Evolutionary conservation across 1,284 basidiomycete genomes (phyloP).

Genomic region (Cerioporus squamosus): DNA sequence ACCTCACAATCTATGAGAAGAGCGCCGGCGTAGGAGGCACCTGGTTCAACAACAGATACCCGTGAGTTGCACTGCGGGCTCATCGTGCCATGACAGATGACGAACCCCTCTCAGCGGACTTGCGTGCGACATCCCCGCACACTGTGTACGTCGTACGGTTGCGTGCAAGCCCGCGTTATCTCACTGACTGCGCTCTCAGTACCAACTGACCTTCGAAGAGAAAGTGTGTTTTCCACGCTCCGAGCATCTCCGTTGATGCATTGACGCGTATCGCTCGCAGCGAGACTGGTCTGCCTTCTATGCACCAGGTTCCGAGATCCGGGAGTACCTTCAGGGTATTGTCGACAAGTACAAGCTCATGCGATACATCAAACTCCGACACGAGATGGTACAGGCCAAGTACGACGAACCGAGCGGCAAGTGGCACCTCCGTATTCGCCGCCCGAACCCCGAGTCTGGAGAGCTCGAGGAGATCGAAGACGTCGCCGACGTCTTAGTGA

Average conservation of each 20-base stretch:
- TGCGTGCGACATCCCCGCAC: conserved; percentile 61
- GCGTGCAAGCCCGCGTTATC: no score
- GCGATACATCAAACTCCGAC: conserved; percentile 55
- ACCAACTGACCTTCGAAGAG: conserved; percentile 60
- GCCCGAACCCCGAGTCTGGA: conserved; percentile 15
- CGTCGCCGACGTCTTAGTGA: conserved; percentile 55
- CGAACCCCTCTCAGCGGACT: conserved; percentile 42
- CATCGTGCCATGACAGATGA: not conserved
- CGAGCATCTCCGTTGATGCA: not conserved
- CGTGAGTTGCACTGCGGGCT: conserved; percentile 23
- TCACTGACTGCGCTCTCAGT: conserved; percentile 39
- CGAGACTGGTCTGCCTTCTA: conserved; percentile 65
- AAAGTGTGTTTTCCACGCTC: conserved; percentile 39
- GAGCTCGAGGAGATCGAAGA: conserved; percentile 54
- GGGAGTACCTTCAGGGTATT: conserved; percentile 53
- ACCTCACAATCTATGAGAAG: conserved; percentile 65
- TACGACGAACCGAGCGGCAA: conserved; percentile 55
- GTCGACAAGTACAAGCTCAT: conserved; percentile 62
- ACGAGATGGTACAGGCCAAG: conserved; percentile 52
- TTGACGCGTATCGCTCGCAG: conserved; percentile 32
- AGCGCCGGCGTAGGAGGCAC: conserved; percentile 62
- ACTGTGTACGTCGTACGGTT: conserved; percentile 42
- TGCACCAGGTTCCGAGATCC: conserved; percentile 61
- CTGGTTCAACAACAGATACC: conserved; percentile 51
- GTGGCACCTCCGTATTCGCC: conserved; percentile 56